Base-by-base conservation (phyloP, 2,329 filamentous ascomycete genomes). In the Sclerotinia sclerotiorum region DNA sequence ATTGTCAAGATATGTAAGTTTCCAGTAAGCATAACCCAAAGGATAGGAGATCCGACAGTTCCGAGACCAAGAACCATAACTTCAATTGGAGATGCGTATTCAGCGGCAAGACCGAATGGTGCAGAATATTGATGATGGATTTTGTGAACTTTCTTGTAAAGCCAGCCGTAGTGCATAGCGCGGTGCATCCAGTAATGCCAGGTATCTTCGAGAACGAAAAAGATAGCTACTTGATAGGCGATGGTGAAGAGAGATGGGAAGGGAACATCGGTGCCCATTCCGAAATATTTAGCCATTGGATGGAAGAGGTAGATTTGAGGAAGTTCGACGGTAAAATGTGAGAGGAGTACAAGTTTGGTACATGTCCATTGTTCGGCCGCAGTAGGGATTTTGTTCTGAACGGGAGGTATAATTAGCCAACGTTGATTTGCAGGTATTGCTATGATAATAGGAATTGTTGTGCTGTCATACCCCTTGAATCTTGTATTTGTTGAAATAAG, bases 291-390 rank as follows among this genome's bases (percentile, higher is more conserved):
- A 69, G 94, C 94, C 84, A 97, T 88, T 42, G 95, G 95, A 84
- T 99, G 95, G 87, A 99, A 99, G 76, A 98, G 87, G 94, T 94
- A 98, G 80, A 98, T 98, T 81, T 98, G 95, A 71, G 95, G 95
- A 49, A 99, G 87, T 82, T 99, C 95, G 80, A 97, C 95, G 73
- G 95, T 98, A 82, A 98, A 97, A 81, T 99, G 95, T 79, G 90
- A 94, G 76, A 98, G 84, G 73, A 99, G 90, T 72, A 99, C 95
- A 73, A 97, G 89, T 79, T 88, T 89, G 70, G 95, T 94, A 82
- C 95, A 99, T 77, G 94, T 88, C 88, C 92, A 97, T 81, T 99
- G 95, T 80, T 99, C 95, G 78, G 88, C 90, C 66, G 90, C 84
- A n/a, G 93, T 97, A 13, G 95, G 95, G 56, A 97, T 88, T 85